Conservation (phyloP, 108 stramenopile genomes). For the Nannochloropsis oceanica region DNA sequence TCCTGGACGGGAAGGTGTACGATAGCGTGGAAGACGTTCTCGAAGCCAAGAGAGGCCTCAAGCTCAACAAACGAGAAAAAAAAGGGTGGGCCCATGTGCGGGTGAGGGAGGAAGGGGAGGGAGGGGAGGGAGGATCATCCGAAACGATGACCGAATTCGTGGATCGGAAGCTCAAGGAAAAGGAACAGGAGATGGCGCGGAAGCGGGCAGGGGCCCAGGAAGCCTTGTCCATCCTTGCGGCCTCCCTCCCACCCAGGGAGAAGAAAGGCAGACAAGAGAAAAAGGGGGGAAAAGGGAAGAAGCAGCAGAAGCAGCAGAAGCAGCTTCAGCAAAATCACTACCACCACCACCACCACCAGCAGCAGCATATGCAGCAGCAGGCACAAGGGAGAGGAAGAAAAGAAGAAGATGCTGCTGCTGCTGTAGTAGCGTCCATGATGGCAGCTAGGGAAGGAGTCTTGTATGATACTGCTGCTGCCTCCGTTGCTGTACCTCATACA, state of each 20-base stretch:
- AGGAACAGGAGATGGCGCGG: background rate
- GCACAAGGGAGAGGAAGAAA: too few species aligned
- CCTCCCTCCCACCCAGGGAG: background rate
- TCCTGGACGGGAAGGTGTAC: background rate
- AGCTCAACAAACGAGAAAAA: background rate
- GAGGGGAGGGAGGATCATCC: background rate
- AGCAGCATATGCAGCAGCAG: too few species aligned
- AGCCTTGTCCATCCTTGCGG: background rate
- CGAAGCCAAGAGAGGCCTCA: background rate
- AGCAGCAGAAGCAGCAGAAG: too few species aligned
- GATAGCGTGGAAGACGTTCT: background rate
- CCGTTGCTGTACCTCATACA: too few species aligned
- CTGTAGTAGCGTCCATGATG: too few species aligned
- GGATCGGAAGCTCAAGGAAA: background rate
- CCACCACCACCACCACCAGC: too few species aligned
- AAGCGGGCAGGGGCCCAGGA: background rate
- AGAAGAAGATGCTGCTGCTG: too few species aligned
- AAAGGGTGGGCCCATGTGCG: background rate
- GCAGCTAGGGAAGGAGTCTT: too few species aligned
- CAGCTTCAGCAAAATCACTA: too few species aligned
- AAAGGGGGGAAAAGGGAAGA: too few species aligned
- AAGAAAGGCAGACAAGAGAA: too few species aligned
- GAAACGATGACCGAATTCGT: background rate
- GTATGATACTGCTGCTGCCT: too few species aligned
- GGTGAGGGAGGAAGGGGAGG: background rate